Conservation (phyloP, 169 alveolate species). For the Plasmodium gallinaceum region DNA sequence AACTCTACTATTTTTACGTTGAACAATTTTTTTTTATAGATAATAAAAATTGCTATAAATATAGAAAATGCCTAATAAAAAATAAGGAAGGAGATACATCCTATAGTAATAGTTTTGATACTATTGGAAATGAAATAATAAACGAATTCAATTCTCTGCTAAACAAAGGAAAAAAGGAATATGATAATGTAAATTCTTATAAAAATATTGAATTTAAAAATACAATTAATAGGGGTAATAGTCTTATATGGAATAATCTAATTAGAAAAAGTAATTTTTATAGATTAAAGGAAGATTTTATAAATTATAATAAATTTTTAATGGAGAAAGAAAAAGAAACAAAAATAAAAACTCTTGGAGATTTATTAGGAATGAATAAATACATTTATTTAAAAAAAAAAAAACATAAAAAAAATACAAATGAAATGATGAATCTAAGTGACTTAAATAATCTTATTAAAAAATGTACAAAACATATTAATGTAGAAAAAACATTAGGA, state of each 20-base stretch:
- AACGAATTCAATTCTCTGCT: slow-evolving; percentile 23
- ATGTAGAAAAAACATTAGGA: not conserved
- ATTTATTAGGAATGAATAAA: slow-evolving; percentile 53
- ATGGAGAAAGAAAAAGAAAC: slow-evolving; percentile 14
- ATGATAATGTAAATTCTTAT: not conserved
- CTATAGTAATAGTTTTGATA: not conserved
- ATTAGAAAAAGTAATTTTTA: slow-evolving; percentile 60
- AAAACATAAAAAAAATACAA: slow-evolving; percentile 1
- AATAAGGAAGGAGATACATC: not conserved
- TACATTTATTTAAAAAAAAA: slow-evolving; percentile 22
- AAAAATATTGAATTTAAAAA: slow-evolving; percentile 28
- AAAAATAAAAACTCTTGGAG: slow-evolving; percentile 41
- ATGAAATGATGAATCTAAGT: slow-evolving; percentile 8
- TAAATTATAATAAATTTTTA: slow-evolving; percentile 62
- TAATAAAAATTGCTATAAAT: too few species aligned
- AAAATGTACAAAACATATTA: slow-evolving; percentile 20
- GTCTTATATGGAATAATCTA: slow-evolving; percentile 28
- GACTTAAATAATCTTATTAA: slow-evolving; percentile 26
- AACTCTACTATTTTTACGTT: too few species aligned
- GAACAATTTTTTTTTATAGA: too few species aligned
- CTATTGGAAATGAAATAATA: slow-evolving; percentile 23
- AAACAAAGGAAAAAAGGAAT: not conserved
- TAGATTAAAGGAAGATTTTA: slow-evolving; percentile 46
- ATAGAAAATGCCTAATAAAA: too few species aligned
- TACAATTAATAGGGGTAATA: slow-evolving; percentile 2